Evolutionary conservation across 257 asterid genomes (phyloP).

Genomic region (Rehmannia glutinosa): DNA sequence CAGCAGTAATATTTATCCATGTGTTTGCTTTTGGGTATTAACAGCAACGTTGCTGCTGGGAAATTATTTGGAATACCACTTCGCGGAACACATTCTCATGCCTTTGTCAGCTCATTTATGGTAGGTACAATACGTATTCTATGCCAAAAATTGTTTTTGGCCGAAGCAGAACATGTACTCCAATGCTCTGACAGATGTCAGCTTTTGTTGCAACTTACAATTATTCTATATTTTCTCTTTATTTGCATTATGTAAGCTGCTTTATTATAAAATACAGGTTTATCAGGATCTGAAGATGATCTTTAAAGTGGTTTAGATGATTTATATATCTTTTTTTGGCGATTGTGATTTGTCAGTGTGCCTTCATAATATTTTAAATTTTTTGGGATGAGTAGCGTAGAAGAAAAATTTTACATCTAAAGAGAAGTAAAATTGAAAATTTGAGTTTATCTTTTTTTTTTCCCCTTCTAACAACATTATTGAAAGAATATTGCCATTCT

Average conservation of each 20-base stretch:
- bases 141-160: background rate
- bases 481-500: background rate
- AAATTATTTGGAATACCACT: conserved; percentile 97
- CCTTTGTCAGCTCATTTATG: conserved; percentile 96
- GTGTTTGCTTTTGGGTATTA: conserved; percentile 23
- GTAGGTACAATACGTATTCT: conserved; percentile 40
- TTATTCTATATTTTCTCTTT: background rate
- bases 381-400: background rate
- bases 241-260: background rate
- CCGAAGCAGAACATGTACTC: background rate
- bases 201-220: background rate
- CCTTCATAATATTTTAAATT: background rate
- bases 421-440: background rate
- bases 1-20: conserved; percentile 9
- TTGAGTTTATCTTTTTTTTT: background rate
- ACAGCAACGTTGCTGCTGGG: conserved; percentile 96
- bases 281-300: background rate
- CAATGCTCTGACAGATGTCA: background rate
- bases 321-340: background rate
- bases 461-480: background rate
- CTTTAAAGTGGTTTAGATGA: conserved; percentile 4
- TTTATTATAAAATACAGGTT: conserved; percentile 6
- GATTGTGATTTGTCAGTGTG: background rate
- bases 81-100: conserved; percentile 99
- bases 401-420: background rate